Conservation (phyloP, 257 asterid genomes). For the Salvia miltiorrhiza region DNA sequence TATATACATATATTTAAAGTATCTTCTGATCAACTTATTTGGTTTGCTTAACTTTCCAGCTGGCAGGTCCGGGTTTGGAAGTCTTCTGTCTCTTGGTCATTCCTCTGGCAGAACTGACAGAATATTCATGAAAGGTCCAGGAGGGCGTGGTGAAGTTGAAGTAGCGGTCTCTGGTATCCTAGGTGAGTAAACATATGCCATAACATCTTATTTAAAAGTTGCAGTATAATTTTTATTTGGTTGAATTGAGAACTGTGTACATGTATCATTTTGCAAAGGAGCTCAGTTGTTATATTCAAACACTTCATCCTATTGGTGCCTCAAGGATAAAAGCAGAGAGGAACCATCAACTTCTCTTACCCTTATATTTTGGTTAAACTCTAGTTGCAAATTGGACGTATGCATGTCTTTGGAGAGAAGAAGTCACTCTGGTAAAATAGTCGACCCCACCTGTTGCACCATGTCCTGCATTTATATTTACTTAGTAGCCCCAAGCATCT, state of each 20-base stretch:
- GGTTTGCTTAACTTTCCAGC: constrained; percentile 40
- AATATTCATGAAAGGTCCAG: constrained; percentile 98
- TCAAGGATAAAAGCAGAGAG: no score
- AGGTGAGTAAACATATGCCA: constrained; percentile 41
- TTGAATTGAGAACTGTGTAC: not conserved
- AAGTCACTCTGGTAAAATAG: not conserved
- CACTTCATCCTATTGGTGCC: not conserved
- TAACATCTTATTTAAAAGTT: constrained; percentile 6
- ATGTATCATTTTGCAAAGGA: not conserved
- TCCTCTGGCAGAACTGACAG: constrained; percentile 87
- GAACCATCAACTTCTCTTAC: not conserved
- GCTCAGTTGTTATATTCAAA: not conserved
- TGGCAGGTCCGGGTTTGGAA: constrained; percentile 91
- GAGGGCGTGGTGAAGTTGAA: constrained; percentile 99
- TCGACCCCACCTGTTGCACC: not conserved
- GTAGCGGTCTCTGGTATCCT: constrained; percentile 96
- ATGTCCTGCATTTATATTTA: not conserved
- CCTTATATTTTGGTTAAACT: no score
- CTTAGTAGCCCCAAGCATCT: not conserved
- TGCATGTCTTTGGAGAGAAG: not conserved
- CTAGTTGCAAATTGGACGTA: not conserved
- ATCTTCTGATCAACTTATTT: not conserved
- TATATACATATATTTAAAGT: not conserved
- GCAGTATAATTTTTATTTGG: not conserved
- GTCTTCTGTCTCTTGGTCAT: constrained; percentile 87